Conservation (phyloP, 257 asterid species). For the Rauvolfia tetraphylla region DNA sequence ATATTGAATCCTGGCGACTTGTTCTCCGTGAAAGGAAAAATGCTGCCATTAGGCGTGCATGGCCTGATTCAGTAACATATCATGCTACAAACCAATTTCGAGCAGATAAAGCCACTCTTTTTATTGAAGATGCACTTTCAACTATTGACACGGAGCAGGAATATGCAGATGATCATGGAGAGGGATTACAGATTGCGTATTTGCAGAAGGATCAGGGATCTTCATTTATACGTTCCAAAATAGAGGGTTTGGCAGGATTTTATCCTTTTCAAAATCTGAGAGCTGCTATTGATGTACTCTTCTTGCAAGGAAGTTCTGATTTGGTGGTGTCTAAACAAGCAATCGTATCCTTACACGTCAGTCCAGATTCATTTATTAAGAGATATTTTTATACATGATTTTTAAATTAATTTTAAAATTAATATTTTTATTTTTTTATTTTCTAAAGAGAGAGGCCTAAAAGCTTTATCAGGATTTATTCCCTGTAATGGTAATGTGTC, state of each 20-base stretch:
- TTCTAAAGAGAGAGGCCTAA: background rate
- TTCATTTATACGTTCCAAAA: slow-evolving; percentile 41
- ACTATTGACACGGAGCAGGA: slow-evolving; percentile 65
- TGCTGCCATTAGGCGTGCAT: slow-evolving; percentile 67
- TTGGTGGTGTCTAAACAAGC: slow-evolving; percentile 87
- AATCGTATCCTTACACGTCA: slow-evolving; percentile 64
- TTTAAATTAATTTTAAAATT: background rate
- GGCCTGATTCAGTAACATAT: slow-evolving; percentile 56
- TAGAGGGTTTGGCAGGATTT: slow-evolving; percentile 67
- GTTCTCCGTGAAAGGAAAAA: slow-evolving; percentile 64
- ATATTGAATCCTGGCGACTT: slow-evolving; percentile 58
- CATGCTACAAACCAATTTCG: slow-evolving; percentile 33
- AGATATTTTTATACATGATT: background rate
- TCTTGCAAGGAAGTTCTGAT: slow-evolving; percentile 82
- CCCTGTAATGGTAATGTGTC: background rate
- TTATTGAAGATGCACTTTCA: slow-evolving; percentile 84
- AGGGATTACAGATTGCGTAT: slow-evolving; percentile 43
- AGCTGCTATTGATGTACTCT: slow-evolving; percentile 80
- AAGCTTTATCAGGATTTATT: background rate
- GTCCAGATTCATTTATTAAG: background rate
- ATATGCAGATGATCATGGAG: slow-evolving; percentile 39
- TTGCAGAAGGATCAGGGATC: slow-evolving; percentile 43
- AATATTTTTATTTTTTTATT: background rate
- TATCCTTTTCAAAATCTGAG: slow-evolving; percentile 82
- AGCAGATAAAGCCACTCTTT: slow-evolving; percentile 52